Conservation (phyloP, 2,329 filamentous ascomycete species). For the Fusarium stilboides region DNA sequence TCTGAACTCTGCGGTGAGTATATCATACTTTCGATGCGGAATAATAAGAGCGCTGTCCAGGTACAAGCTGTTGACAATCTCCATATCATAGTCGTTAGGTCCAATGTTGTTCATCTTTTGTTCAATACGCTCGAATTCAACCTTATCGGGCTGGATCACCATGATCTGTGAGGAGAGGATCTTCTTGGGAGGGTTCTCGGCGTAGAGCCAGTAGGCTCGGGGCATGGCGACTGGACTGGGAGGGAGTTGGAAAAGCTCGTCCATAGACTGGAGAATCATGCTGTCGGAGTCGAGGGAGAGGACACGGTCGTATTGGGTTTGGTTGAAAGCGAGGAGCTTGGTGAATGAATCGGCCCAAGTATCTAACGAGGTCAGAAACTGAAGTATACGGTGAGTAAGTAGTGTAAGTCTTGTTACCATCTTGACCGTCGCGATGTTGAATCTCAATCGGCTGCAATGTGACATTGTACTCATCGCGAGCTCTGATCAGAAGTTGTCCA, state of each 20-base stretch:
- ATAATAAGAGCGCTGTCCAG: conserved; percentile 71
- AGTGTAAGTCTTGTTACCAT: conserved; percentile 51
- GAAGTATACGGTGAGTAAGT: fast-evolving
- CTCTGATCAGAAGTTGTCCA: conserved; percentile 56
- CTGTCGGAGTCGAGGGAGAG: conserved; percentile 75
- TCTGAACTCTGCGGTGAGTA: conserved; percentile 77
- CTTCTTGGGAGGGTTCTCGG: conserved; percentile 55
- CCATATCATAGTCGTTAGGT: conserved; percentile 73
- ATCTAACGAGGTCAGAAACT: conserved; percentile 42
- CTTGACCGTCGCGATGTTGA: conserved; percentile 55
- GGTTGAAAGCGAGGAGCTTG: conserved; percentile 79
- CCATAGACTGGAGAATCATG: conserved; percentile 74
- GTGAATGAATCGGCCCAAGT: conserved; percentile 77
- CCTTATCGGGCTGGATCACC: conserved; percentile 70
- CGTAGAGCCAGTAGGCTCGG: conserved; percentile 79
- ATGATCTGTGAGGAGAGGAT: conserved; percentile 73
- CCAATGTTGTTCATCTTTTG: conserved; percentile 50
- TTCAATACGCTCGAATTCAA: conserved; percentile 63
- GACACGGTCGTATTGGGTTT: conserved; percentile 70
- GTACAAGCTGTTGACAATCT: conserved; percentile 76
- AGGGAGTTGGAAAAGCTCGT: conserved; percentile 80
- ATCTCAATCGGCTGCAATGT: conserved; percentile 61
- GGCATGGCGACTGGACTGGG: conserved; percentile 76
- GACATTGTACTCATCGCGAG: conserved; percentile 62
- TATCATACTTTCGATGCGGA: conserved; percentile 74